These are phyloP conservation scores for Lagenidium giganteum DNA, from an alignment of 352 stramenopile species.

Conservation along the genomic window DNA sequence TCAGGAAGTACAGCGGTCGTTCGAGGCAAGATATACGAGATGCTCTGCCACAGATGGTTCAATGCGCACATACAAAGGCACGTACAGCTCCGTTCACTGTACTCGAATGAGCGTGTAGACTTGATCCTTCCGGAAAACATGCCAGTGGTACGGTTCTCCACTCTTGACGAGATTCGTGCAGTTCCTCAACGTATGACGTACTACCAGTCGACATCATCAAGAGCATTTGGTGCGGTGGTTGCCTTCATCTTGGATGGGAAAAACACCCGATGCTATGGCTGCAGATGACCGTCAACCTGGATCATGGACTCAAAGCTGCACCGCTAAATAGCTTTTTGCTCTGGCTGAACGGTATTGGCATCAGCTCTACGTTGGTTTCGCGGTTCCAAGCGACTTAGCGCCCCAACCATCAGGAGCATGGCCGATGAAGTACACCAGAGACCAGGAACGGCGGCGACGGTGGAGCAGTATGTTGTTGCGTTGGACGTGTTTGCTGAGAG, in stretches of 20 bases:
- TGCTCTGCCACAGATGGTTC: conserved; percentile 14
- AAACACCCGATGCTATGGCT: too few relatives aligned
- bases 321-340: not conserved
- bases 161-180: too few relatives aligned
- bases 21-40: conserved; percentile 11
- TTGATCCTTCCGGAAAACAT: too few relatives aligned
- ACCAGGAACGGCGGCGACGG: not conserved
- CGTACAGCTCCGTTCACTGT: too few relatives aligned
- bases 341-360: not conserved
- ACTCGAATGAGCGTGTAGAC: too few relatives aligned
- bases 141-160: too few relatives aligned
- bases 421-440: not conserved
- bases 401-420: conserved; percentile 1
- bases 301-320: not conserved
- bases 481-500: conserved; percentile 4
- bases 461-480: conserved; percentile 3
- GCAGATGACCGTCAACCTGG: too few relatives aligned
- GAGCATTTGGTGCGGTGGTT: too few relatives aligned
- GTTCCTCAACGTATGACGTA: too few relatives aligned
- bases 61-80: not conserved
- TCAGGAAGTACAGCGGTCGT: conserved; percentile 12
- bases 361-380: conserved; percentile 10
- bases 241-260: too few relatives aligned
- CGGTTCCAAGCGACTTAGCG: conserved; percentile 4
- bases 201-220: too few relatives aligned